Percentiles rank a stretch among this genome's conserved stretches.
phyloP scores from a whole-genome alignment of 2,329 filamentous ascomycete species.

The Diaporthe velutina region DNA sequence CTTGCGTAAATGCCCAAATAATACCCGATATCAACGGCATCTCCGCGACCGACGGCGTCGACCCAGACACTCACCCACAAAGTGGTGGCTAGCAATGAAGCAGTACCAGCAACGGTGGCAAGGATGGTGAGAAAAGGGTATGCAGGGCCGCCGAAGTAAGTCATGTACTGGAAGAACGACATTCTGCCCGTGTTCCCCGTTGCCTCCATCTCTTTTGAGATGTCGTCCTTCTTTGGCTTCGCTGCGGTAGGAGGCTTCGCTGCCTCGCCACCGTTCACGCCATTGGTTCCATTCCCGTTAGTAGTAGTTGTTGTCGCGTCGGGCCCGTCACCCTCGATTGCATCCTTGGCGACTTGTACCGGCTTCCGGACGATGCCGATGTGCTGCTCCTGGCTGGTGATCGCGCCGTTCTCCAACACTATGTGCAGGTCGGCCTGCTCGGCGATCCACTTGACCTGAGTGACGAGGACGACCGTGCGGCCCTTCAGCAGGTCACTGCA shows the following conservation, averaged over 20 bases:
- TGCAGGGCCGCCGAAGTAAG: conserved; percentile 61
- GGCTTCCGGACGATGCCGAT: conserved; percentile 59
- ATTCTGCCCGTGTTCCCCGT: conserved; percentile 60
- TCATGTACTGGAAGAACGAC: conserved; percentile 62
- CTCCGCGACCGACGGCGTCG: conserved; percentile 60
- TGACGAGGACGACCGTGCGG: conserved; percentile 69
- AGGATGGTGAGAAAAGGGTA: conserved; percentile 56
- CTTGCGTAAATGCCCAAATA: conserved; percentile 67
- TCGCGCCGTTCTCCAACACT: conserved; percentile 59
- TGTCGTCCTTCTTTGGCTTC: conserved; percentile 56
- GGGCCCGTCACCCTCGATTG: conserved; percentile 46
- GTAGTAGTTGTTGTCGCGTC: neutral
- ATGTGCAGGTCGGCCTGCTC: conserved; percentile 63
- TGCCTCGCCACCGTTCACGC: conserved; percentile 44
- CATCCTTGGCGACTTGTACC: conserved; percentile 56
- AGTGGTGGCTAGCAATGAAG: conserved; percentile 56
- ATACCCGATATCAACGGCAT: conserved; percentile 59
- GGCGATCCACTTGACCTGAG: conserved; percentile 67
- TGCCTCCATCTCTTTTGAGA: conserved; percentile 61
- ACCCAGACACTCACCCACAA: conserved; percentile 68
- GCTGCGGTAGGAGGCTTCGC: conserved; percentile 52
- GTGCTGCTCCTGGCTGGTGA: conserved; percentile 58
- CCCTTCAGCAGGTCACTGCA: conserved; percentile 66
- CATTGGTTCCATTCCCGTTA: conserved; percentile 44
- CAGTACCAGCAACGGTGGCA: conserved; percentile 56